Evolutionary conservation across 2,329 filamentous ascomycete species (phyloP), one percentile per base, ranked within the genome.

Genomic region (Berkeleyomyces basicola): DNA sequence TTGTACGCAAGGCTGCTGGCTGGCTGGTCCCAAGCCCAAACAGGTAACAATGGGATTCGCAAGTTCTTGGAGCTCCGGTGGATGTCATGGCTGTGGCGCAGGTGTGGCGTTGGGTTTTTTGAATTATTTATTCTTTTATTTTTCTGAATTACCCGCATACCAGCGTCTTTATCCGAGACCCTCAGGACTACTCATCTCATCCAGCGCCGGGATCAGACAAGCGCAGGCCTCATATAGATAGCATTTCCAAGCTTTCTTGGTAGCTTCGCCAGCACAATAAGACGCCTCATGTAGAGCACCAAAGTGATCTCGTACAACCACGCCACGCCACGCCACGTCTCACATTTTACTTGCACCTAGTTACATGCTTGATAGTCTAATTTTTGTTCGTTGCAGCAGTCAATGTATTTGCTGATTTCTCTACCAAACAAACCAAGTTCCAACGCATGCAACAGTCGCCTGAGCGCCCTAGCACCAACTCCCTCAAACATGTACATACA

Each of bases 1-100:
- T 10, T 53, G 16, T 59, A 62, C 59, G 63, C 63, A 65, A 65
- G 63, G 63, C 63, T 61, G 55, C 47, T 62, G 49, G 49, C 63
- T 62, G 63, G 49, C 63, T 64, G 61, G 60, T 57, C 39, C 40
- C 36, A 37, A 42, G 36, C 44, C 44, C 46, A 62, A 65, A 65
- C 58, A 65, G 63, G 63, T 65, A 65, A 49, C 63, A 65, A 58
- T 58, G 63, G 61, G 55, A 62, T 65, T 61, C 63, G 63, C 63
- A 65, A 65, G 23, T 51, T 61, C 10, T 49, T 57, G 37, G 46
- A 16, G 36, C 42, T 42, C 39, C 42, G 47, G 61, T n/a, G 37
- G 37, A 43, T 44, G 42, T n/a, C 36, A 10, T 42, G 14, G 7
- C 6, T 59, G 61, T 58, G 61, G 61, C 53, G 53, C 40, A 11